Evolutionary conservation across 192 early-diverging fungal genomes (phyloP).

Genomic region (Coemansia furcata): DNA sequence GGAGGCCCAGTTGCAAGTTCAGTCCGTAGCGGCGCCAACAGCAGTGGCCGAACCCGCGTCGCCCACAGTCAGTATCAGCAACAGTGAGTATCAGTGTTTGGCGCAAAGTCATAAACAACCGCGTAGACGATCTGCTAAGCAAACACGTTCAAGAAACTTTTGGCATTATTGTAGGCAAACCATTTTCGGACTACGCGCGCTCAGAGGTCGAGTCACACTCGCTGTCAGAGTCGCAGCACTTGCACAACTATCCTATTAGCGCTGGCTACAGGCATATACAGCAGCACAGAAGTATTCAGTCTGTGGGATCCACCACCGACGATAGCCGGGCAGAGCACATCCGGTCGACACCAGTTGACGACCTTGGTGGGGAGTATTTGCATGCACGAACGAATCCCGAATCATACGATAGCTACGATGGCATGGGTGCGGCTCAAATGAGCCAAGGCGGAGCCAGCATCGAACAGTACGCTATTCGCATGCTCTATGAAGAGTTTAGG

Average conservation of each 20-base stretch:
- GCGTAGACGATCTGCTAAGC: neutral
- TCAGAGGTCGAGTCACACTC: neutral
- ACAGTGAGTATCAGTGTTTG: conserved; percentile 1
- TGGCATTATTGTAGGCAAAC: neutral
- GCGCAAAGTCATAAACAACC: neutral
- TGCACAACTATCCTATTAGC: neutral
- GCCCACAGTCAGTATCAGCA: conserved; percentile 11
- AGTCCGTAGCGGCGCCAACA: neutral
- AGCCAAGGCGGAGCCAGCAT: conserved; percentile 18
- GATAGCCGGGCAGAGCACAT: neutral
- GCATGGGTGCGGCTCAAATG: neutral
- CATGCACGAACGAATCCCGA: neutral
- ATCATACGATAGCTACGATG: conserved; percentile 5
- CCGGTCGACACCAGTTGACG: neutral
- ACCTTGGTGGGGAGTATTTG: neutral
- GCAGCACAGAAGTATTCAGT: neutral
- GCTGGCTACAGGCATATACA: neutral
- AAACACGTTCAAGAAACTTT: no score
- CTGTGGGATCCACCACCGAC: neutral
- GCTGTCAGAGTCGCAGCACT: neutral
- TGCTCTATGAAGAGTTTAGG: conserved; percentile 49
- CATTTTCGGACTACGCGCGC: neutral
- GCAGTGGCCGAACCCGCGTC: conserved; percentile 16
- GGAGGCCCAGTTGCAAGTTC: conserved; percentile 29
- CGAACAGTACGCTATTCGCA: conserved; percentile 47